phyloP scores from a whole-genome alignment of 352 stramenopile species.

The Bremia lactucae region DNA sequence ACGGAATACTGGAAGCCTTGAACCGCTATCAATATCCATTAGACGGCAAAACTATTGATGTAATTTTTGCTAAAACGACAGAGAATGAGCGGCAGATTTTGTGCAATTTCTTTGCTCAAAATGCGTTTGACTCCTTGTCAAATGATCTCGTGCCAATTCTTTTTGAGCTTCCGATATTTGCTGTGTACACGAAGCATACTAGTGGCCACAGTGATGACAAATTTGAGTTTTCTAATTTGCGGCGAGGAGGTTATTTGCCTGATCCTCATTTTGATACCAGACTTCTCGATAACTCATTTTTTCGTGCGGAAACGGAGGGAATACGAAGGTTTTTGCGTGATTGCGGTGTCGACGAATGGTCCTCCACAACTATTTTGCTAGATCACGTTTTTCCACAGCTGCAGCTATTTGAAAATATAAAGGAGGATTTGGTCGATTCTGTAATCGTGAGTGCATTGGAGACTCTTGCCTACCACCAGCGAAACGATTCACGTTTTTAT shows the following conservation, averaged over 20 bases:
- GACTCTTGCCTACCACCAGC: conserved; percentile 41
- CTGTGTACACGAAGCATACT: conserved; percentile 14
- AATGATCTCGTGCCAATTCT: conserved; percentile 27
- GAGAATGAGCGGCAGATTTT: conserved; percentile 19
- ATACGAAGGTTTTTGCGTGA: conserved; percentile 38
- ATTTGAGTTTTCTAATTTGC: conserved; percentile 24
- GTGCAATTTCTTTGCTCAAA: conserved; percentile 34
- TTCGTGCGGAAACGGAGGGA: conserved; percentile 21
- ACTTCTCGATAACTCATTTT: conserved; percentile 45
- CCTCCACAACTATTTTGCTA: conserved; percentile 40
- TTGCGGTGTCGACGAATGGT: conserved; percentile 44
- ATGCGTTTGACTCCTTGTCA: conserved; percentile 24
- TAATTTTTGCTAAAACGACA: conserved; percentile 24
- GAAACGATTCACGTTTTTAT: conserved; percentile 37
- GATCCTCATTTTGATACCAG: conserved; percentile 28
- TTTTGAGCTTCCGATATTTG: conserved; percentile 42
- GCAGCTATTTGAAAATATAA: conserved; percentile 17
- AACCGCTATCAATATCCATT: conserved; percentile 23
- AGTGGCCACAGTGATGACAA: not conserved
- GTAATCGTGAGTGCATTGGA: conserved; percentile 39
- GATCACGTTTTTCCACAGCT: conserved; percentile 54
- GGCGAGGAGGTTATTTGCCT: conserved; percentile 30
- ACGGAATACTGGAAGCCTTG: conserved; percentile 32
- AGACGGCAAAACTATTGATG: conserved; percentile 24
- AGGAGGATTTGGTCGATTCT: conserved; percentile 32